Conservation (phyloP, 2,329 filamentous ascomycete genomes). For the Cytospora chrysosperma region DNA sequence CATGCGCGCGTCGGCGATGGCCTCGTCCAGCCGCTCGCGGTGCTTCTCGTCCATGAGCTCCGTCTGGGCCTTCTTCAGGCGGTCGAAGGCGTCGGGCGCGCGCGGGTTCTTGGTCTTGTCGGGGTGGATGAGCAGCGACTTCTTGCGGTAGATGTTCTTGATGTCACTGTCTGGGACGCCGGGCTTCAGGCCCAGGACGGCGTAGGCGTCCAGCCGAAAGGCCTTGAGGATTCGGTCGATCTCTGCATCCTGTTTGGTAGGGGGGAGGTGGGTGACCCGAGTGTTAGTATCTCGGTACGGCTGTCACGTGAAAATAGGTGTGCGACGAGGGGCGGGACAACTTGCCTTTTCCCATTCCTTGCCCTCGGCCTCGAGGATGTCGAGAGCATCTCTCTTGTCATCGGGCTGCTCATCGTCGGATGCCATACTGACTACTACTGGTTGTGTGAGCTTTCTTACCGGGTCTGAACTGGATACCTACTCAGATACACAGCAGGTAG, state of each 20-base stretch:
- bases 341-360: constrained; percentile 87
- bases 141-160: constrained; percentile 90
- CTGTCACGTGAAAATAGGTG: background rate
- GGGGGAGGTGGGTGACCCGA: too few relatives aligned
- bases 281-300: background rate
- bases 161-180: constrained; percentile 96
- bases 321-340: background rate
- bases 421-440: constrained; percentile 26
- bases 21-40: constrained; percentile 83
- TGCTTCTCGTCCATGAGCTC: constrained; percentile 93
- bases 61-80: constrained; percentile 90
- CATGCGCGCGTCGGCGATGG: constrained; percentile 93
- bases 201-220: constrained; percentile 79
- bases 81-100: constrained; percentile 94
- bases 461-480: constrained; percentile 6
- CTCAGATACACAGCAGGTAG: too few relatives aligned
- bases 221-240: constrained; percentile 92
- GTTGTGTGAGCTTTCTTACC: constrained; percentile 23
- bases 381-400: constrained; percentile 62
- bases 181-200: constrained; percentile 91
- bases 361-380: constrained; percentile 77
- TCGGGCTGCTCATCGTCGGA: constrained; percentile 55
- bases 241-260: constrained; percentile 81
- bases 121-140: constrained; percentile 97
- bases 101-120: constrained; percentile 92